Evolutionary conservation across 1,284 basidiomycete species (phyloP), one percentile per base, ranked within the genome.

Genomic region (Irpex sp.): DNA sequence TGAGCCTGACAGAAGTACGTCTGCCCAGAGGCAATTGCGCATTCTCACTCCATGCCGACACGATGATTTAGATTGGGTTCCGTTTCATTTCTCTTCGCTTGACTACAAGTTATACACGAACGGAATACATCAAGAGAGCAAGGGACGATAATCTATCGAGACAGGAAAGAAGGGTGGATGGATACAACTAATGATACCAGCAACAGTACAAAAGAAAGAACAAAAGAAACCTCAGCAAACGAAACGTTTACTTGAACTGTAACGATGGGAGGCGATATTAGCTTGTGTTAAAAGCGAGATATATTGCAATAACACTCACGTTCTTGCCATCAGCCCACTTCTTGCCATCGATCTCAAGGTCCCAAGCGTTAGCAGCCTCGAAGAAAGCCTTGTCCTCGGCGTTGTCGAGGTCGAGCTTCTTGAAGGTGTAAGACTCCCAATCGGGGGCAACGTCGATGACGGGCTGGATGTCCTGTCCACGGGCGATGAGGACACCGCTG

Each of bases 361-460:
- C 94, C 95, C 95, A 97, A 61, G 94, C 92, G 68, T 95, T 84
- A 43, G 92, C 90, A 68, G 82, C 89, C 82, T 95, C 93, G 75
- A 97, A 95, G 87, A 92, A 95, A 68, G 82, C 81, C 83, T 94
- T 94, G 74, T 96, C 89, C 36, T 81, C 87, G 43, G 79, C 79
- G 66, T 88, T 89, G 59, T 74, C 76, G 58, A 92, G 74, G 69
- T 92, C 86, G 70, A 97, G 78, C 75, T 83, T 86, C 71, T 81
- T 88, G 83, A 89, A 96, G 11, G 75, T 72, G 81, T 98, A 99
- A 58, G 89, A 93, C 80, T 98, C 96, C 81, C 82, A 93, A 79
- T 98, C 97, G 46, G 97, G 97, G 4, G 97, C 96, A 65, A 86
- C 90, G 11, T 89, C 82, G 59, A 96, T 83, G 67, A 91, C 89